Conservation (phyloP, 1,284 basidiomycete species). For the Sphaerobolus stellatus region DNA sequence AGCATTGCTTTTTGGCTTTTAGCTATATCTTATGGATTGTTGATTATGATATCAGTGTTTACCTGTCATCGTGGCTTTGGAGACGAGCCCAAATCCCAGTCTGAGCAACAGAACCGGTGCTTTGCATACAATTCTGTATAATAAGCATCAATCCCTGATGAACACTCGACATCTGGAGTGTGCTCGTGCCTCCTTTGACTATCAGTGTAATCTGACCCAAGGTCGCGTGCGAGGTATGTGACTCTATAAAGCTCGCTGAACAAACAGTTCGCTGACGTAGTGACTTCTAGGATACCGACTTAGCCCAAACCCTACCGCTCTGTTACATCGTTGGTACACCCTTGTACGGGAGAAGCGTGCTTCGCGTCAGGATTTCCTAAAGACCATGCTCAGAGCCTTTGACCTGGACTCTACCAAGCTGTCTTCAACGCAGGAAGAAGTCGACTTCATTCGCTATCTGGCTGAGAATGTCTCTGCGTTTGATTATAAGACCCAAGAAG, state of each 20-base stretch:
- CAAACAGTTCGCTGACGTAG: background rate
- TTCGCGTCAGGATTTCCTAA: conserved; percentile 83
- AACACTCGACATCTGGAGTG: conserved; percentile 83
- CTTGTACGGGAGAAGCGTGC: conserved; percentile 88
- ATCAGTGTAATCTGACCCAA: conserved; percentile 63
- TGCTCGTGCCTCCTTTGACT: conserved; percentile 78
- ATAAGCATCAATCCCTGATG: conserved; percentile 87
- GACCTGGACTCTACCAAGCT: conserved; percentile 58
- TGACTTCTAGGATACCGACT: conserved; percentile 58
- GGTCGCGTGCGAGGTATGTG: conserved; percentile 50
- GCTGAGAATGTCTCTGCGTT: conserved; percentile 91
- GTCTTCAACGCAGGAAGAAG: conserved; percentile 62
- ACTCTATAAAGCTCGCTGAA: background rate
- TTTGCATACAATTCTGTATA: conserved; percentile 80
- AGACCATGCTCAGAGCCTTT: conserved; percentile 77
- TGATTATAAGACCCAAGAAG: conserved; percentile 94
- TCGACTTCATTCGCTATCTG: conserved; percentile 86
- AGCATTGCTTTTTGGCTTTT: conserved; percentile 19
- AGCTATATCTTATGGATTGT: conserved; percentile 1
- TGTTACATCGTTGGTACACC: conserved; percentile 88
- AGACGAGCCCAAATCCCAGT: conserved; percentile 68
- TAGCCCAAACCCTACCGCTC: conserved; percentile 60
- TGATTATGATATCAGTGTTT: conserved; percentile 62
- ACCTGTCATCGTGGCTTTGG: conserved; percentile 89
- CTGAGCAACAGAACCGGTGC: conserved; percentile 77